Evolutionary conservation across 495 filamentous ascomycete species (phyloP).

Genomic region (Cudoniella acicularis): DNA sequence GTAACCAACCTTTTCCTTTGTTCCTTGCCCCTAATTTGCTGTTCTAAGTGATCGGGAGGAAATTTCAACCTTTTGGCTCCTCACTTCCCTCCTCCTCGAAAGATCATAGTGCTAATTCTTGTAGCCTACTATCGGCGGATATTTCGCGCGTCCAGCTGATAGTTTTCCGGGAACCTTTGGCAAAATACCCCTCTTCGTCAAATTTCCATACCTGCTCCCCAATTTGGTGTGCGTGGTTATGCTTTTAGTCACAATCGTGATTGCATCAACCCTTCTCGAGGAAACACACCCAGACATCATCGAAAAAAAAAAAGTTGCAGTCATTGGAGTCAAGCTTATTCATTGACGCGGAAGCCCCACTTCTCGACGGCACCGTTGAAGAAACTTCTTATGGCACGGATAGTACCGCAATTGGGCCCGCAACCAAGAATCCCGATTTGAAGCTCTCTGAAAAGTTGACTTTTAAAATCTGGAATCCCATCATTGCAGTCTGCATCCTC

Average conservation of each 20-base stretch:
- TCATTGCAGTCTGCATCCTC: background rate
- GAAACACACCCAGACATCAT: conserved; percentile 76
- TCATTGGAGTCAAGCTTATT: background rate
- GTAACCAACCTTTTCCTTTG: no score
- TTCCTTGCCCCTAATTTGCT: no score
- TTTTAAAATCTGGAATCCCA: background rate
- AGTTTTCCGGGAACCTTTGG: conserved; percentile 84
- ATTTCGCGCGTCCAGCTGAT: conserved; percentile 45
- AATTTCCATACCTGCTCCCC: background rate
- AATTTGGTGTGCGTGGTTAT: background rate
- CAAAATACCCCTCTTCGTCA: conserved; percentile 22
- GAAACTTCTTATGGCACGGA: background rate
- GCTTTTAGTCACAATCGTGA: conserved; percentile 50
- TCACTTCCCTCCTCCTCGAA: no score
- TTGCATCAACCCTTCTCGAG: conserved; percentile 85
- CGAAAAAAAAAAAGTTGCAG: background rate
- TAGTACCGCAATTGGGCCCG: background rate
- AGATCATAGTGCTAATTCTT: no score
- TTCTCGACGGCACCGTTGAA: background rate
- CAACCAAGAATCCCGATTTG: background rate
- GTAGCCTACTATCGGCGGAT: conserved; percentile 58
- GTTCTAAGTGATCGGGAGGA: no score
- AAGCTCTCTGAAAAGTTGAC: background rate
- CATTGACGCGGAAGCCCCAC: background rate
- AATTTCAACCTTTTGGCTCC: no score